Evolutionary conservation across 768 basidiomycete species (phyloP).

Genomic region (Lactifluus echinatus): DNA sequence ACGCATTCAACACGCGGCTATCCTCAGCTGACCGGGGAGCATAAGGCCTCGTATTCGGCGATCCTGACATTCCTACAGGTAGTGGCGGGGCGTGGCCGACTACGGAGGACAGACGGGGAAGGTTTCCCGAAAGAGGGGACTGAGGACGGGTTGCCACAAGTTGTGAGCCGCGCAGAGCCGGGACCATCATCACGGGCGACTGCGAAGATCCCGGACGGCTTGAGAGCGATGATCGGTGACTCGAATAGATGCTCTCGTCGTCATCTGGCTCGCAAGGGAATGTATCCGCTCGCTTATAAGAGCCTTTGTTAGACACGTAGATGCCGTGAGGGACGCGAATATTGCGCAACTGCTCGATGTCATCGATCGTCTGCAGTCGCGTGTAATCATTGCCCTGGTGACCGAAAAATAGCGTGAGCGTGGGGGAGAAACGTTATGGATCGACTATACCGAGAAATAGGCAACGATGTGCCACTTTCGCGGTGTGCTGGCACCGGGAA

Average conservation of each 20-base stretch:
- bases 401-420: not conserved
- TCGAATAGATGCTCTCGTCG: constrained; percentile 22
- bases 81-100: constrained; percentile 13
- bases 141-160: constrained; percentile 5
- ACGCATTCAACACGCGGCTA: constrained; percentile 29
- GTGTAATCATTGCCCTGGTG: constrained; percentile 60
- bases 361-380: constrained; percentile 62
- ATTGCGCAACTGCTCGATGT: constrained; percentile 62
- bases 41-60: constrained; percentile 21
- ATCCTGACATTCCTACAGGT: constrained; percentile 12
- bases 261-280: constrained; percentile 25
- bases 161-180: constrained; percentile 1
- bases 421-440: constrained; percentile 4
- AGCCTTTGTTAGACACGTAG: constrained; percentile 60
- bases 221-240: constrained; percentile 10
- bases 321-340: constrained; percentile 61
- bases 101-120: constrained; percentile 19
- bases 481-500: constrained; percentile 46
- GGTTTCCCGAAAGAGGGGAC: constrained; percentile 9
- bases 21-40: constrained; percentile 30
- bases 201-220: constrained; percentile 13
- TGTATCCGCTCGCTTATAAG: constrained; percentile 24
- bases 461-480: constrained; percentile 82
- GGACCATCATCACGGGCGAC: constrained; percentile 3
- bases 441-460: constrained; percentile 58